These are phyloP conservation scores for Globisporangium okanoganense DNA, from an alignment of 352 stramenopile genomes.

Conservation along the genomic window DNA sequence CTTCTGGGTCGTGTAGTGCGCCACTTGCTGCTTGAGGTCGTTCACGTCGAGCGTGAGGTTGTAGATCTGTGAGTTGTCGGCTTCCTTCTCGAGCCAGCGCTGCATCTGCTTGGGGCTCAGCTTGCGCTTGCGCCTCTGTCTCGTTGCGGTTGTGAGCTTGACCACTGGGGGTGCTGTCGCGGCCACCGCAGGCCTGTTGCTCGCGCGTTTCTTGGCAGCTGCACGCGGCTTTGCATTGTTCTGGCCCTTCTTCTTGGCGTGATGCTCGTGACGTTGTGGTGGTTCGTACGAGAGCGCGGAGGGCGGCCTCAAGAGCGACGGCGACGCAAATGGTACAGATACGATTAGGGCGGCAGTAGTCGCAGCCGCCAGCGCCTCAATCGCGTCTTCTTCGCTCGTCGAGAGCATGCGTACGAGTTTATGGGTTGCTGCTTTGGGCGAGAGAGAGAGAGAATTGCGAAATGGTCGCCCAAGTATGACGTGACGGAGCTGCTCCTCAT, in stretches of 20 bases:
- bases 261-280: neutral
- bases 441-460: neutral
- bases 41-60: slow-evolving; percentile 14
- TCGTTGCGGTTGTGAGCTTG: neutral
- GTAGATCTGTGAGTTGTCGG: slow-evolving; percentile 11
- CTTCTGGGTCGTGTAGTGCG: neutral
- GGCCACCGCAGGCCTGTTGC: neutral
- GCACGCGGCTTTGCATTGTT: neutral
- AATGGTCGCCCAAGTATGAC: neutral
- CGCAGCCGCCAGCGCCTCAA: neutral
- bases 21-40: slow-evolving; percentile 10
- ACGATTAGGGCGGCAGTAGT: neutral
- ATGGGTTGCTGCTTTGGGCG: neutral
- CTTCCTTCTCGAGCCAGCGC: slow-evolving; percentile 12
- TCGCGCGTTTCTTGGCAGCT: neutral
- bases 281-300: neutral
- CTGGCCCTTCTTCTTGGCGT: neutral
- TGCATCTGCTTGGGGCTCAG: slow-evolving; percentile 6
- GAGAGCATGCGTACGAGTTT: neutral
- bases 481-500: too few relatives aligned
- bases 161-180: neutral
- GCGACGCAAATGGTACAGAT: neutral
- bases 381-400: neutral
- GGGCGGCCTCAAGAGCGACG: neutral
- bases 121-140: slow-evolving; percentile 5